phyloP scores from a whole-genome alignment of 805 yeast genomes.

The baker's yeast (Saccharomyces cerevisiae) region DNA sequence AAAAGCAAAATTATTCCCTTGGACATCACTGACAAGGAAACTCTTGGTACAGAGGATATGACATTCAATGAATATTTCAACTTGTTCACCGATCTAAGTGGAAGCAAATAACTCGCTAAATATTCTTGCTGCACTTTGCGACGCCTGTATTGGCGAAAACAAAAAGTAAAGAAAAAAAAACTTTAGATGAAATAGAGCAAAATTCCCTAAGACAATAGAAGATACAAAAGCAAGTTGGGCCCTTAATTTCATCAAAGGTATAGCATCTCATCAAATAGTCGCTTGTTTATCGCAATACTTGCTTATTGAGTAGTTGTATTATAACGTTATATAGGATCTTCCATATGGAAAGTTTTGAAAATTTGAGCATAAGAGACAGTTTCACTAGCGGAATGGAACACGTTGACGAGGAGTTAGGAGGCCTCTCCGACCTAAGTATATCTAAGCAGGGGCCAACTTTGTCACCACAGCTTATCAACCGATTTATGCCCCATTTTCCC shows the following conservation, averaged over 20 bases:
- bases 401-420: conserved; percentile 13
- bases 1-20: conserved; percentile 11
- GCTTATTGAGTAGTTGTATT: neutral
- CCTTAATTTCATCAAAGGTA: neutral
- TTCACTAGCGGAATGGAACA: conserved; percentile 5
- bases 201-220: neutral
- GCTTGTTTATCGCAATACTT: neutral
- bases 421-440: conserved; percentile 16
- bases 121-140: neutral
- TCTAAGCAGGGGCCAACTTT: conserved; percentile 5
- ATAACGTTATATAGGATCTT: neutral
- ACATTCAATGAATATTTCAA: conserved; percentile 4
- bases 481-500: conserved; percentile 13
- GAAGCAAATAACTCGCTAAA: neutral
- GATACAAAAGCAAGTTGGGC: neutral
- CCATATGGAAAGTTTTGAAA: conserved; percentile 10
- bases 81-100: neutral
- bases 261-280: neutral
- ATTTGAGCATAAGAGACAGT: conserved; percentile 8
- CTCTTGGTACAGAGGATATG: conserved; percentile 12
- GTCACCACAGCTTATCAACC: conserved; percentile 12
- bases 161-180: neutral
- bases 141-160: neutral
- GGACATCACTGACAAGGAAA: neutral
- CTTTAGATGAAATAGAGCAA: neutral